Evolutionary conservation across 306 rosid species (phyloP).

Genomic region (Cotoneaster glaucophyllus): DNA sequence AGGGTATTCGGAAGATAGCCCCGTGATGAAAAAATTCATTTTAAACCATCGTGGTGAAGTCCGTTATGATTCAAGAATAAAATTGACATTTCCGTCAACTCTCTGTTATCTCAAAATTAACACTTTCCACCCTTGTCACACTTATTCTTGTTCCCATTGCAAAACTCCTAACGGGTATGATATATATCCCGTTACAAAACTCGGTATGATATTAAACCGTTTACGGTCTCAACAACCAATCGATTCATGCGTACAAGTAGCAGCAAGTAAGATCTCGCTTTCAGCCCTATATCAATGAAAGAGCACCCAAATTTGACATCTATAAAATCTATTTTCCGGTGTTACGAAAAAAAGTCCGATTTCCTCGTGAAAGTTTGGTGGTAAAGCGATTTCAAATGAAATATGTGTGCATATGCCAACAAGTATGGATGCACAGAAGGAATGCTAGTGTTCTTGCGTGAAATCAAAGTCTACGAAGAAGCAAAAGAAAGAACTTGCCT

Average conservation of each 20-base stretch:
- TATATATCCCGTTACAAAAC: conserved; percentile 15
- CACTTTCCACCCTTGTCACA: no score
- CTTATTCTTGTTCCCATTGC: no score
- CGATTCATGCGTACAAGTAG: conserved; percentile 46
- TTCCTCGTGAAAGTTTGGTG: background rate
- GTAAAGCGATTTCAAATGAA: background rate
- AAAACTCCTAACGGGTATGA: background rate
- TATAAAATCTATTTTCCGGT: background rate
- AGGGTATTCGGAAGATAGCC: no score
- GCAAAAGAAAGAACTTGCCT: background rate
- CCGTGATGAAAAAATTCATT: no score
- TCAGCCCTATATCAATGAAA: conserved; percentile 35
- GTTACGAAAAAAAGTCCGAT: background rate
- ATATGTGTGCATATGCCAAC: background rate
- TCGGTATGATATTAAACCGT: conserved; percentile 33
- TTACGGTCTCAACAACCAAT: conserved; percentile 35
- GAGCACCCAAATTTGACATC: background rate
- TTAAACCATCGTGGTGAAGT: no score
- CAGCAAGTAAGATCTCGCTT: conserved; percentile 44
- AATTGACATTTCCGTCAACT: no score
- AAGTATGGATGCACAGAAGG: background rate
- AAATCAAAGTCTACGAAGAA: background rate
- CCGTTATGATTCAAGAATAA: no score
- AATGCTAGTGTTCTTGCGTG: background rate
- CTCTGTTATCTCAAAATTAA: no score